phyloP scores from a whole-genome alignment of 768 basidiomycete genomes.

The Kwoniella dejecticola region DNA sequence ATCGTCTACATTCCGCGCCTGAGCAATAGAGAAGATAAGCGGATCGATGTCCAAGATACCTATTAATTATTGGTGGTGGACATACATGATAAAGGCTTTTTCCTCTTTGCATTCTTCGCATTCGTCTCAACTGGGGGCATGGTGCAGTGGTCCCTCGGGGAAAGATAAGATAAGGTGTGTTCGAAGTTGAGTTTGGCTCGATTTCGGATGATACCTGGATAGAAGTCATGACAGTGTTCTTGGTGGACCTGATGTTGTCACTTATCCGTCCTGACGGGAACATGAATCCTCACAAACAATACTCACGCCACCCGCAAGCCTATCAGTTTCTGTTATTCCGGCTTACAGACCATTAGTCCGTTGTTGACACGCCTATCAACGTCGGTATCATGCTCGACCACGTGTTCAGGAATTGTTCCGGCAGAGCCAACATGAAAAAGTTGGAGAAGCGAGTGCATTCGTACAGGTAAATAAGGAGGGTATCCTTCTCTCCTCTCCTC shows the following conservation, averaged over 20 bases:
- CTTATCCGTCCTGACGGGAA: not conserved
- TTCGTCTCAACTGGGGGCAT: constrained; percentile 5
- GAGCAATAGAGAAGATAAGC: not conserved
- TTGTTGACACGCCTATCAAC: not conserved
- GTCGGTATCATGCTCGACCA: not conserved
- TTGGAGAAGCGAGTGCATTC: not conserved
- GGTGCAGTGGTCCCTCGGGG: not conserved
- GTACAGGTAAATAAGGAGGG: not conserved
- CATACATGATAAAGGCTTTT: constrained; percentile 17
- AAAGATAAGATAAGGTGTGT: not conserved
- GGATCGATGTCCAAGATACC: too few species aligned
- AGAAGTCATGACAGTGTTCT: too few species aligned
- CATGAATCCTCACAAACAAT: too few species aligned
- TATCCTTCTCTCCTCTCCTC: not conserved
- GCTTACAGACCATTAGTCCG: too few species aligned
- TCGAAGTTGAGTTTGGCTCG: too few species aligned
- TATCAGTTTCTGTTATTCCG: not conserved
- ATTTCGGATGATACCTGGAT: too few species aligned
- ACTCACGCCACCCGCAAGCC: not conserved
- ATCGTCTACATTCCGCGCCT: constrained; percentile 20
- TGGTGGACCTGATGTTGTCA: not conserved
- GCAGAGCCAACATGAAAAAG: too few species aligned
- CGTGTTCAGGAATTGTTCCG: too few species aligned
- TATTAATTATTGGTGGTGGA: not conserved
- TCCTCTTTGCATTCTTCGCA: constrained; percentile 9